Evolutionary conservation across 768 basidiomycete genomes (phyloP).

Genomic region (Dioszegia hungarica): DNA sequence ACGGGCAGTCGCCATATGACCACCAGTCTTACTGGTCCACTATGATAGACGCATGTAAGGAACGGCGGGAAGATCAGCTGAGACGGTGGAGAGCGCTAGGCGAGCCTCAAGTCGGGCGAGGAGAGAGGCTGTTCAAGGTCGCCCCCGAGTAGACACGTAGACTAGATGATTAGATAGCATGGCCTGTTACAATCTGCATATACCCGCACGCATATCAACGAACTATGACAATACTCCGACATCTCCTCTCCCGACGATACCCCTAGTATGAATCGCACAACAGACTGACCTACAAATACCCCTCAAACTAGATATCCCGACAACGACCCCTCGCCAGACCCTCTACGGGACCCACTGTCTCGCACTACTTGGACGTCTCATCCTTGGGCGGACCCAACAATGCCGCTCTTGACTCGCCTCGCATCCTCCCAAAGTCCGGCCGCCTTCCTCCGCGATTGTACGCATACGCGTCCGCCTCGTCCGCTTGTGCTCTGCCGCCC

Average conservation of each 20-base stretch:
- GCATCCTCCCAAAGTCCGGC: conserved; percentile 29
- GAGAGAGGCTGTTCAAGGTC: conserved; percentile 11
- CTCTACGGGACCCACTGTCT: neutral
- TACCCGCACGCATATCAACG: too few relatives aligned
- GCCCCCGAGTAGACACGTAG: too few relatives aligned
- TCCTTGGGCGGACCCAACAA: conserved; percentile 29
- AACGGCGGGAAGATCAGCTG: conserved; percentile 16
- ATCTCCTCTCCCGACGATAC: too few relatives aligned
- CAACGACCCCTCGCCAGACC: neutral
- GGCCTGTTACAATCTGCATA: too few relatives aligned
- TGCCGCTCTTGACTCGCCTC: conserved; percentile 38
- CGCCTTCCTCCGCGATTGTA: conserved; percentile 20
- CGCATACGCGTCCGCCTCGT: conserved; percentile 39
- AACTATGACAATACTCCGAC: too few relatives aligned
- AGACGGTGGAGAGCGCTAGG: conserved; percentile 20
- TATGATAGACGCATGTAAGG: conserved; percentile 22
- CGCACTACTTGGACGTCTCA: neutral
- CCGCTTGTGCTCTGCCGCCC: conserved; percentile 24
- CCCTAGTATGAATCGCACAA: too few relatives aligned
- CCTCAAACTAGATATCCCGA: neutral
- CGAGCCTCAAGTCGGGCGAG: conserved; percentile 18
- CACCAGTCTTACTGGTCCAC: conserved; percentile 36
- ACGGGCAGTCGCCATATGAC: conserved; percentile 31
- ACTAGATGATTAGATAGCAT: neutral
- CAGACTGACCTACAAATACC: too few relatives aligned